Evolutionary conservation across 768 basidiomycete genomes (phyloP).

Genomic region (Strobilomyces dryophilus): DNA sequence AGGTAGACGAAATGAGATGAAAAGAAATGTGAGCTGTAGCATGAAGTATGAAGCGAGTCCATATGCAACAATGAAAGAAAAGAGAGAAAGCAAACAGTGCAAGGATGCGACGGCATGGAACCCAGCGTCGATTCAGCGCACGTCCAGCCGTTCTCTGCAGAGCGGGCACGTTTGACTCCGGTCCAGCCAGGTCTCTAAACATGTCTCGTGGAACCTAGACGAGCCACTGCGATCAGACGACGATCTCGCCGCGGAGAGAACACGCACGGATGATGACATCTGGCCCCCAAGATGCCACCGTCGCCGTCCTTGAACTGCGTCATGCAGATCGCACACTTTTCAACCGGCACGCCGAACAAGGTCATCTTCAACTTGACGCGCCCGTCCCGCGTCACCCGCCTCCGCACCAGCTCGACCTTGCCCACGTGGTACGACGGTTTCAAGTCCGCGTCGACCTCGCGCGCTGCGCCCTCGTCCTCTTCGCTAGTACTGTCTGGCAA

Average conservation of each 20-base stretch:
- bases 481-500: slow-evolving; percentile 5
- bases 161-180: slow-evolving; percentile 61
- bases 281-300: slow-evolving; percentile 48
- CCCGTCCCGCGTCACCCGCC: slow-evolving; percentile 58
- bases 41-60: slow-evolving; percentile 12
- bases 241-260: neutral
- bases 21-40: slow-evolving; percentile 9
- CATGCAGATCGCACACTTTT: slow-evolving; percentile 72
- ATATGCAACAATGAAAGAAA: slow-evolving; percentile 5
- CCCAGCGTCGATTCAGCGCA: slow-evolving; percentile 12
- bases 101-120: neutral
- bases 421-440: slow-evolving; percentile 32
- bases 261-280: slow-evolving; percentile 55
- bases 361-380: slow-evolving; percentile 68
- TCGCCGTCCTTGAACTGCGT: slow-evolving; percentile 63
- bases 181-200: slow-evolving; percentile 59
- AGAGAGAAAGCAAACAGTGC: neutral
- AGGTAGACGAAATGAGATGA: slow-evolving; percentile 4
- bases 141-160: slow-evolving; percentile 48
- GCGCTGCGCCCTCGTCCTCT: neutral
- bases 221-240: neutral
- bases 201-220: slow-evolving; percentile 54
- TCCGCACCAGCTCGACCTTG: slow-evolving; percentile 52
- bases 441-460: neutral
- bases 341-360: slow-evolving; percentile 58